These are phyloP conservation scores for Fraxinus angustifolia DNA, from an alignment of 305 asterid species.

Conservation along the genomic window DNA sequence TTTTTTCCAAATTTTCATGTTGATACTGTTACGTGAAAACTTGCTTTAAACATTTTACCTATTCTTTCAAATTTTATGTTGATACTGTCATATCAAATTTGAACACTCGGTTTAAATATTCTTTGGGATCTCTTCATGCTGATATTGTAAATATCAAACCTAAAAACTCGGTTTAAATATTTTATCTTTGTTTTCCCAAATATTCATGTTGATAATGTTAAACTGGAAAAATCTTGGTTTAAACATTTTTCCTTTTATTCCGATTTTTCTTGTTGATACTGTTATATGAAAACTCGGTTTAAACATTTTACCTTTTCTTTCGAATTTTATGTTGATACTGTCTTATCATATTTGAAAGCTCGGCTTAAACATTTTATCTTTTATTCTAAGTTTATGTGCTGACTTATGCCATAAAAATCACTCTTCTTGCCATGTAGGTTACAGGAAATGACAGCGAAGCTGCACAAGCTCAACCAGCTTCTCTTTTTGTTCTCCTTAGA, in stretches of 20 bases:
- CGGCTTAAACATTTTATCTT: neutral
- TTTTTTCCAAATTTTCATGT: neutral
- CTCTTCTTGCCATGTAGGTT: slow-evolving; percentile 40
- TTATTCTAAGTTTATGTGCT: neutral
- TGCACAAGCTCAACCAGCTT: slow-evolving; percentile 32
- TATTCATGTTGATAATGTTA: neutral
- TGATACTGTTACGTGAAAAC: neutral
- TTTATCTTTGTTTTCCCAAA: neutral
- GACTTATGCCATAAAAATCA: neutral
- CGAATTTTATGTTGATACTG: neutral
- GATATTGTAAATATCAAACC: neutral
- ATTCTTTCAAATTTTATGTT: neutral
- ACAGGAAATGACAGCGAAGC: slow-evolving; percentile 54
- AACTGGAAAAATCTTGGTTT: neutral
- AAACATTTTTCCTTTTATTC: neutral
- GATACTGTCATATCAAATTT: neutral
- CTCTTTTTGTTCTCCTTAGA: slow-evolving; percentile 49
- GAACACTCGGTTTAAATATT: neutral
- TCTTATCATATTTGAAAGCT: neutral
- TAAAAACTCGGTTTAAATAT: neutral
- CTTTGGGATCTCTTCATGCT: neutral
- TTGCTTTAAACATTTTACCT: neutral
- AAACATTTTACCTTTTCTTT: neutral
- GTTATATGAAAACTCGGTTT: neutral
- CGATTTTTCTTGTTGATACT: neutral